phyloP scores from a whole-genome alignment of 192 early-diverging fungal species.

The Coemansia javaensis region DNA sequence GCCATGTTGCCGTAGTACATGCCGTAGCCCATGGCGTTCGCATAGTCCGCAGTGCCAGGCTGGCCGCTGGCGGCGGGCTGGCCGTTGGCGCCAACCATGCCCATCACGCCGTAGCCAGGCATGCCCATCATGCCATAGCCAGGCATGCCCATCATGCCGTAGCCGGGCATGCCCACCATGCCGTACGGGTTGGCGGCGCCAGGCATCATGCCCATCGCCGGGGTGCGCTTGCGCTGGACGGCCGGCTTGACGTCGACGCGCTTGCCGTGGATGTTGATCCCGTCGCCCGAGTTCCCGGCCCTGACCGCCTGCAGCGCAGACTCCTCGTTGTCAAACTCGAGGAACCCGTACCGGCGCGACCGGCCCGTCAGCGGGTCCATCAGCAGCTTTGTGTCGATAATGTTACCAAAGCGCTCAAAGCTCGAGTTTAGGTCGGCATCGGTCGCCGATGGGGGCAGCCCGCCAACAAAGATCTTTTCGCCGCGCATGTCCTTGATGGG shows the following conservation, averaged over 20 bases:
- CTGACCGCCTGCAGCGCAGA: slow-evolving; percentile 52
- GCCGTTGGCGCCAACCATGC: slow-evolving; percentile 24
- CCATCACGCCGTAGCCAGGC: slow-evolving; percentile 26
- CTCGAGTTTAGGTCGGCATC: slow-evolving; percentile 81
- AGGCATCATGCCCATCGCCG: slow-evolving; percentile 16
- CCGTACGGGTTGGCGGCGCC: no score
- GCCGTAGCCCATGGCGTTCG: slow-evolving; percentile 26
- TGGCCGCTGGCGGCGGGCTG: slow-evolving; percentile 6
- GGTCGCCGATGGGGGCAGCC: slow-evolving; percentile 74
- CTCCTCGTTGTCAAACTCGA: slow-evolving; percentile 78
- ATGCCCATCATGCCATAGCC: slow-evolving; percentile 10
- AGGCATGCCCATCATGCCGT: slow-evolving; percentile 8
- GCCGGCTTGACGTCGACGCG: slow-evolving; percentile 47
- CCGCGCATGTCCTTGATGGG: slow-evolving; percentile 36
- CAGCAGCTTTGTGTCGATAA: slow-evolving; percentile 83
- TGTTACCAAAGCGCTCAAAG: slow-evolving; percentile 78
- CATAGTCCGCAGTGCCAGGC: slow-evolving; percentile 11
- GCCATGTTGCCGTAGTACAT: slow-evolving; percentile 33
- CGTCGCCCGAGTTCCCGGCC: slow-evolving; percentile 28
- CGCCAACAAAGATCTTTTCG: slow-evolving; percentile 88
- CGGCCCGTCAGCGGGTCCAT: slow-evolving; percentile 77
- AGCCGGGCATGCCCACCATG: slow-evolving; percentile 8
- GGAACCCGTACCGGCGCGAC: slow-evolving; percentile 87
- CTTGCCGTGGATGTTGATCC: slow-evolving; percentile 45
- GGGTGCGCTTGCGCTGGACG: slow-evolving; percentile 31